A percentile compares a stretch with the other conserved stretches of the same genome.
These are phyloP conservation scores for Hydrangea macrophylla DNA, from an alignment of 148 eudicot genomes.

Conservation along the genomic window DNA sequence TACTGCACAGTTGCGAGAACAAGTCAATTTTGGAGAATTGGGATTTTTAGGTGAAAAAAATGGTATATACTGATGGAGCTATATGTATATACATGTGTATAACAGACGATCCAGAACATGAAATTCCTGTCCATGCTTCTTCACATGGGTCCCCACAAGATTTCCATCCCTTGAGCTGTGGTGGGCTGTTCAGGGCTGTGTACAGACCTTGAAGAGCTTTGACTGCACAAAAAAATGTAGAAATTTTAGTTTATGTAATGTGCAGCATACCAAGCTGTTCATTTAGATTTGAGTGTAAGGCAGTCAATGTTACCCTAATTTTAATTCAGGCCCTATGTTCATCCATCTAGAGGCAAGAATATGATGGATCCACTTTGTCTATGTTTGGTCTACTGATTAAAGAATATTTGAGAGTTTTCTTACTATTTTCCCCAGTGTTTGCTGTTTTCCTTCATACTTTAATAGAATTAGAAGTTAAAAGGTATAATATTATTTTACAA, in stretches of 20 bases:
- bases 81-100: conserved; percentile 50
- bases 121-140: conserved; percentile 79
- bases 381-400: no score
- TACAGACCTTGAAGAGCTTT: conserved; percentile 65
- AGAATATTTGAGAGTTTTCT: no score
- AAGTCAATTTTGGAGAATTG: conserved; percentile 3
- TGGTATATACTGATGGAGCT: not conserved
- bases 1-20: conserved; percentile 29
- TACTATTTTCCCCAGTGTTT: no score
- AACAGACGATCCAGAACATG: conserved; percentile 67
- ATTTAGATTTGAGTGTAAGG: not conserved
- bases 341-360: no score
- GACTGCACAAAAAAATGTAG: conserved; percentile 37
- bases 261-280: not conserved
- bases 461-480: no score
- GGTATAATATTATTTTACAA: no score
- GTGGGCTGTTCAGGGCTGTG: conserved; percentile 53
- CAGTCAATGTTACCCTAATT: not conserved
- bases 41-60: not conserved
- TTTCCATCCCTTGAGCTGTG: conserved; percentile 71
- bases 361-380: no score
- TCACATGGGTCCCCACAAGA: conserved; percentile 72
- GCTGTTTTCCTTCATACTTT: no score
- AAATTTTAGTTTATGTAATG: not conserved
- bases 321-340: not conserved